phyloP scores from a whole-genome alignment of 2,329 filamentous ascomycete species.

The Verticillium tricorpus region DNA sequence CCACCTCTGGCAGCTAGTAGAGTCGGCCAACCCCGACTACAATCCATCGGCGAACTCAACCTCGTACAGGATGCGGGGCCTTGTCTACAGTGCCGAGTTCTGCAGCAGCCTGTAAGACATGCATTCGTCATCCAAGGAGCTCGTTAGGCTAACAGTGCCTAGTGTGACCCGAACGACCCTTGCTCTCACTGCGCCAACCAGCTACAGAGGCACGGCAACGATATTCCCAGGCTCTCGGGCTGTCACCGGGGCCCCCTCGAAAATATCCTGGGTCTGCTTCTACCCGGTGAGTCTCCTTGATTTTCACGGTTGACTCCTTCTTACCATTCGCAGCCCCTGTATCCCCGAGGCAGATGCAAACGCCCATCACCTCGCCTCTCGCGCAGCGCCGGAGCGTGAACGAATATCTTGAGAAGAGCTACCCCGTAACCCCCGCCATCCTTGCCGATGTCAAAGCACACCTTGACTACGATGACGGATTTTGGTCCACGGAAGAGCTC shows the following conservation, averaged over 20 bases:
- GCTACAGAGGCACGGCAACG: constrained; percentile 29
- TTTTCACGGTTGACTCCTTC: neutral
- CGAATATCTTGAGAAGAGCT: constrained; percentile 44
- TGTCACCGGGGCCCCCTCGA: constrained; percentile 46
- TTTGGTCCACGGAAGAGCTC: constrained; percentile 54
- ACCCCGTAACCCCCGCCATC: constrained; percentile 34
- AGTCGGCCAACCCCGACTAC: constrained; percentile 46
- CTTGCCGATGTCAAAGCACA: constrained; percentile 36
- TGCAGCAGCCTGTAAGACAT: constrained; percentile 38
- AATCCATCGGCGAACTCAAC: constrained; percentile 53
- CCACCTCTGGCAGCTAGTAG: constrained; percentile 51
- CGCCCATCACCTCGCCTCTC: constrained; percentile 45
- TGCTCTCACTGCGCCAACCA: constrained; percentile 42
- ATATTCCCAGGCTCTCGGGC: constrained; percentile 45
- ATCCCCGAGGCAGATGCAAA: constrained; percentile 44
- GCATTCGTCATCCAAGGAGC: neutral
- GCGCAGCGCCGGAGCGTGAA: constrained; percentile 46
- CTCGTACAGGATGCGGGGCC: constrained; percentile 41
- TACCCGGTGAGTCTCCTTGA: neutral
- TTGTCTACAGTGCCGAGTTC: constrained; percentile 47
- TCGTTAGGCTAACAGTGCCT: neutral
- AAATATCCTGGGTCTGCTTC: constrained; percentile 40
- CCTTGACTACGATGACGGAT: constrained; percentile 50
- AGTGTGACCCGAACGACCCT: constrained; percentile 49
- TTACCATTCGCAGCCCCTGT: constrained; percentile 30